Evolutionary conservation across 2,329 filamentous ascomycete genomes (phyloP).

Genomic region (Colletotrichum higginsianum): DNA sequence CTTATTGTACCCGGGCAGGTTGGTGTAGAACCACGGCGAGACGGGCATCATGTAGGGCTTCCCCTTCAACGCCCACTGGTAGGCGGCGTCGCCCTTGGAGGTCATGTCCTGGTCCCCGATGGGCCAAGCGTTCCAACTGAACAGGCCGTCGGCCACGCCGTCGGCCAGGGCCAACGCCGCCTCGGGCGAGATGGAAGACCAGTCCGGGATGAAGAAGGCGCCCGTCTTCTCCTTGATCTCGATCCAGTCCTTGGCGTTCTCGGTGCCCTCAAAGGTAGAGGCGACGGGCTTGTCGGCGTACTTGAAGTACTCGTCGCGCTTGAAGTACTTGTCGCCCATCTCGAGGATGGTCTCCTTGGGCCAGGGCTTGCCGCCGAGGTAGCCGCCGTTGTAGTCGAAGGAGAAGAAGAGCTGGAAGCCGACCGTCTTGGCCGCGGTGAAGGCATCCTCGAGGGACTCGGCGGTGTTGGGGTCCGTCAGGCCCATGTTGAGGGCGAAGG

Average conservation of each 20-base stretch:
- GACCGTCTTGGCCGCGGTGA: constrained; percentile 42
- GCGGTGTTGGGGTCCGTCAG: constrained; percentile 30
- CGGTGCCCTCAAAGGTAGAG: constrained; percentile 61
- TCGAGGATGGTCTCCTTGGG: constrained; percentile 34
- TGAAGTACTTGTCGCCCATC: constrained; percentile 32
- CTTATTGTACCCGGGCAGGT: constrained; percentile 69
- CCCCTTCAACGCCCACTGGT: constrained; percentile 34
- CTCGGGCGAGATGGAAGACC: constrained; percentile 54
- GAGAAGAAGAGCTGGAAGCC: constrained; percentile 52
- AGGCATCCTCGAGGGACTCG: constrained; percentile 30
- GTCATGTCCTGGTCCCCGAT: constrained; percentile 45
- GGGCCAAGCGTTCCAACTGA: constrained; percentile 57
- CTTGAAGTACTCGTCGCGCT: constrained; percentile 43
- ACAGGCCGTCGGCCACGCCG: constrained; percentile 52
- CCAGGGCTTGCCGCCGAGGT: constrained; percentile 43
- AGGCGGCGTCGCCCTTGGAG: constrained; percentile 44
- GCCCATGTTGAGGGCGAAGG: constrained; percentile 46
- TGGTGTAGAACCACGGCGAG: constrained; percentile 74
- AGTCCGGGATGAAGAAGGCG: constrained; percentile 63
- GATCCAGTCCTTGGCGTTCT: constrained; percentile 59
- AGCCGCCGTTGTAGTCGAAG: constrained; percentile 50
- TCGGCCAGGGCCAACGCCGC: constrained; percentile 36
- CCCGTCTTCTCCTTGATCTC: constrained; percentile 56
- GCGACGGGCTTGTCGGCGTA: constrained; percentile 52
- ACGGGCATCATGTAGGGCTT: constrained; percentile 66